A percentile compares a stretch with the other conserved stretches of the same genome.
These are phyloP conservation scores for Phytopythium vexans DNA, from an alignment of 352 stramenopile genomes.

Conservation along the genomic window DNA sequence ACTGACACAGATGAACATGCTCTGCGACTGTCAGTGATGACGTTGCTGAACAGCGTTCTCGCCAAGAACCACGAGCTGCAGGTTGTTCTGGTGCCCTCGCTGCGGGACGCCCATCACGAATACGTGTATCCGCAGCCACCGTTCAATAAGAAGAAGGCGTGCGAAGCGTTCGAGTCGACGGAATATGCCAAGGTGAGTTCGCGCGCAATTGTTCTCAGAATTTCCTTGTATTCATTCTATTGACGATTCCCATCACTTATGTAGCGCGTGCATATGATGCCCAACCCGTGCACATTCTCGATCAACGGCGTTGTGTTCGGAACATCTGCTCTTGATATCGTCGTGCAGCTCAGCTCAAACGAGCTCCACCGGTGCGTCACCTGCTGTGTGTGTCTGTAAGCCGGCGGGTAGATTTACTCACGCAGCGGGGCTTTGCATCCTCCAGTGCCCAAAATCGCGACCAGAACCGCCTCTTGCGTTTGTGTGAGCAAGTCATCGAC, in stretches of 20 bases:
- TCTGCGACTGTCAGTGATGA: conserved; percentile 49
- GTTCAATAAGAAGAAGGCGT: conserved; percentile 85
- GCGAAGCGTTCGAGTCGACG: conserved; percentile 53
- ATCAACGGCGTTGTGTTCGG: conserved; percentile 95
- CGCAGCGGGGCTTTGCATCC: conserved; percentile 1
- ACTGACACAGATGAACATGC: background rate
- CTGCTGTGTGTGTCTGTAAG: background rate
- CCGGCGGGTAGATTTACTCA: background rate
- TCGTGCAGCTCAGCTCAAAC: conserved; percentile 85
- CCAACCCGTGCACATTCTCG: conserved; percentile 94
- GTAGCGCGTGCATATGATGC: conserved; percentile 92
- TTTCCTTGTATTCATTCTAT: background rate
- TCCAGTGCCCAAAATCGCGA: conserved; percentile 41
- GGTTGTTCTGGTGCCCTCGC: conserved; percentile 94
- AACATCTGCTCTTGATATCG: conserved; percentile 90
- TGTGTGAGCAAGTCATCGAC: conserved; percentile 79
- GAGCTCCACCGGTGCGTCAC: conserved; percentile 56
- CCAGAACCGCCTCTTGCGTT: conserved; percentile 69
- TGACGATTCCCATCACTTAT: conserved; percentile 7
- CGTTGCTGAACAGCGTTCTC: conserved; percentile 64
- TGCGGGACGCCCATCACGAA: conserved; percentile 95
- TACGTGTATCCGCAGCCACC: conserved; percentile 94
- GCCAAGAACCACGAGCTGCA: conserved; percentile 47
- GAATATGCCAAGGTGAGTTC: conserved; percentile 61
- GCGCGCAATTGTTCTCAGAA: background rate